Conservation (phyloP, 2,329 filamentous ascomycete genomes). For the Dactylellina leptospora region DNA sequence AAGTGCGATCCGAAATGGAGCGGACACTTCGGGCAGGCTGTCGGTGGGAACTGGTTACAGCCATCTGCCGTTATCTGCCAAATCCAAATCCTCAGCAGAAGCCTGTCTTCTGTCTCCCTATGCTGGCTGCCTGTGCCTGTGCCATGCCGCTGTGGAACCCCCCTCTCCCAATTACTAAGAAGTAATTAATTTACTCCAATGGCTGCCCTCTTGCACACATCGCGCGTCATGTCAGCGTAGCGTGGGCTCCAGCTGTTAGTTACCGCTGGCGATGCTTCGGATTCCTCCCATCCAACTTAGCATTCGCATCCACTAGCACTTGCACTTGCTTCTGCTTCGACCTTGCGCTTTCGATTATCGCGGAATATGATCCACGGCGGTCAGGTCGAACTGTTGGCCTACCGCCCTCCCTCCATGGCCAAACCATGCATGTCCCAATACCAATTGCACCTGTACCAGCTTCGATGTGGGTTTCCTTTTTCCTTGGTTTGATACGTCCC, state of each 20-base stretch:
- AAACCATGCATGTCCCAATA: slow-evolving; percentile 52
- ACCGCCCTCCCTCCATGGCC: slow-evolving; percentile 37
- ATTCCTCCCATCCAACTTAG: slow-evolving; percentile 34
- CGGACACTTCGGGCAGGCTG: slow-evolving; percentile 23
- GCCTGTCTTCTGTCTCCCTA: no score
- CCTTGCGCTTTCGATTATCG: slow-evolving; percentile 47
- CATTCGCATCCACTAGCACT: slow-evolving; percentile 35
- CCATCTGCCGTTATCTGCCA: slow-evolving; percentile 51
- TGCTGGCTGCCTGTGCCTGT: not conserved
- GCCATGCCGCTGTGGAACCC: slow-evolving; percentile 30
- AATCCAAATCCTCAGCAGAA: no score
- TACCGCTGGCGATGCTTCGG: slow-evolving; percentile 47
- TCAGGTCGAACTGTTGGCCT: slow-evolving; percentile 42
- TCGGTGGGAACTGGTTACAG: no score
- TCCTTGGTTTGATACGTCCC: slow-evolving; percentile 21
- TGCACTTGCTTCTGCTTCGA: not conserved
- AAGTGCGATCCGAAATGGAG: slow-evolving; percentile 50
- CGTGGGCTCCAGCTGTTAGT: slow-evolving; percentile 34
- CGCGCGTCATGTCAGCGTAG: slow-evolving; percentile 50
- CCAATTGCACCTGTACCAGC: slow-evolving; percentile 52
- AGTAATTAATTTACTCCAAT: not conserved
- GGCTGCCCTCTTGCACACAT: slow-evolving; percentile 9
- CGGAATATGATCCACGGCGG: slow-evolving; percentile 51
- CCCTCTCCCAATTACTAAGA: slow-evolving; percentile 13
- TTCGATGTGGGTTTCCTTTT: slow-evolving; percentile 53